A percentile compares a stretch with the other conserved stretches of the same genome.
phyloP scores from a whole-genome alignment of 345 rosid genomes.

The Salix suchowensis region DNA sequence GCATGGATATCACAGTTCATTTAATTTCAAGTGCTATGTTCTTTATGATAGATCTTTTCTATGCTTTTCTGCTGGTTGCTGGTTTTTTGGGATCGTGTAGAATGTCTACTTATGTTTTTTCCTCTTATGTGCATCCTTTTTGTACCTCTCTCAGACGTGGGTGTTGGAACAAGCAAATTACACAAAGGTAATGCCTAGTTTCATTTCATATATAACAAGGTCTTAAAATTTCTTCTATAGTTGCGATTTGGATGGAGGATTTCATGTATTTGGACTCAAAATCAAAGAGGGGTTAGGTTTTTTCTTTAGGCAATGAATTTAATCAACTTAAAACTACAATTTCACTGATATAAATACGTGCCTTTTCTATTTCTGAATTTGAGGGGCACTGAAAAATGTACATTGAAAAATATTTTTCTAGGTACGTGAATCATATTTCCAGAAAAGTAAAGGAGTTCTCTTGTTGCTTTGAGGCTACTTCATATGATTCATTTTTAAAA shows the following conservation, averaged over 20 bases:
- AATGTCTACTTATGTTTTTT: background rate
- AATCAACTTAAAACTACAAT: background rate
- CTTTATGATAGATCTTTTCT: background rate
- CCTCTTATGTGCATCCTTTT: background rate
- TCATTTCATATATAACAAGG: background rate
- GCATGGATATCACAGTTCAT: background rate
- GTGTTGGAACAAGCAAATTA: conserved; percentile 69
- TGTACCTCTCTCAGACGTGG: conserved; percentile 49
- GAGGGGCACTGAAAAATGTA: background rate
- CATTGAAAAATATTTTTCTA: background rate
- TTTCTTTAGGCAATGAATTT: background rate
- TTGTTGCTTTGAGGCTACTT: background rate
- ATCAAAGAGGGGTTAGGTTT: background rate
- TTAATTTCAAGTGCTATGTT: background rate
- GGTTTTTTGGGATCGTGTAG: background rate
- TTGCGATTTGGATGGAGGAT: background rate
- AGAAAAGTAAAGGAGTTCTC: background rate
- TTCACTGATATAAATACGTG: background rate
- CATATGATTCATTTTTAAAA: no score
- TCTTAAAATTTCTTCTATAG: background rate
- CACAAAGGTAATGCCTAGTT: conserved; percentile 56
- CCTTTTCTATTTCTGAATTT: no score
- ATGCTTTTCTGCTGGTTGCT: background rate
- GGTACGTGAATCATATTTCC: background rate
- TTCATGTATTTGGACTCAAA: background rate